Base-by-base conservation (phyloP, 78 protist genomes). In the Tieghemostelium lacteum region DNA sequence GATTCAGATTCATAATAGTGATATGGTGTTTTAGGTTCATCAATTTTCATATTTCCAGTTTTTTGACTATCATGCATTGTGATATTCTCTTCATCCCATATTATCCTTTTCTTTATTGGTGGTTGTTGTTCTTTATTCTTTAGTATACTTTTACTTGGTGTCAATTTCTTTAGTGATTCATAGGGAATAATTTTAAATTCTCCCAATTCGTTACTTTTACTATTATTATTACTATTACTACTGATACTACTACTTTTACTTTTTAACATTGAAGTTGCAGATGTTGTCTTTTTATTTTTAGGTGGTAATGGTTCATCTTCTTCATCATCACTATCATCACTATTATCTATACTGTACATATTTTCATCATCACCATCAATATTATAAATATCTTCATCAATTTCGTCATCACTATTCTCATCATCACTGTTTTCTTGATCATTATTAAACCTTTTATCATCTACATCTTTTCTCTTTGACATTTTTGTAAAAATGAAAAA, bases 11-110 rank as follows among this genome's bases (percentile, higher is more conserved):
- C 91, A 60, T 83, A 83, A 40, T 83, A 69, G 42, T 83, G 91
- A 58, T 83, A 83, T 3, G 91, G 91, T 19, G 91, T 83, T 57
- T 83, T 83, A 26, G 91, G 91, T 45, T 83, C 91, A 69, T 83
- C 91, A 5, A 83, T 83, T 60, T 80, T 80, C 88, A 83, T 83
- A 28, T 70, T 69, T 54, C 72, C 45, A 33, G 91, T 58, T 52
- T 83, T 83, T 24, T 83, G 75, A 36, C 54, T 16, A 55, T 83
- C 54, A 36, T 83, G 31, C 2, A 67, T 34, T n/a, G 22, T 57
- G 64, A 83, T 33, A 69, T 55, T 39, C 39, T 67, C 91, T 69
- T 83, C 91, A 83, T 83, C 91, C 91, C 91, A 83, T 57, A 40
- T 78, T 3, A 83, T 83, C 37, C 72, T 83, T 55, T 63, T 66